Base-by-base conservation (phyloP, 306 rosid species). In the Herpetospermum pedunculosum region DNA sequence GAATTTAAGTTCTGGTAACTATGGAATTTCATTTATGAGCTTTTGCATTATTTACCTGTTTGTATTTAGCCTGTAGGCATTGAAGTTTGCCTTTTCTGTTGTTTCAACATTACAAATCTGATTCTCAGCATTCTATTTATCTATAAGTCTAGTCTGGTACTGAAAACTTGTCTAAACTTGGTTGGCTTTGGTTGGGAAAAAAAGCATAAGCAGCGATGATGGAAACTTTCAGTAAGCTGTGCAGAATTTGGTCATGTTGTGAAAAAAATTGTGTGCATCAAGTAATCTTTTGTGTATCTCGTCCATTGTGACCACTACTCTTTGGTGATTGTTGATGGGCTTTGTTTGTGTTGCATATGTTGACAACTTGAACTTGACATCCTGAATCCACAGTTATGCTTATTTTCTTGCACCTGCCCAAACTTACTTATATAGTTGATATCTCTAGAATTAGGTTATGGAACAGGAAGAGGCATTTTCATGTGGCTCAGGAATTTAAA, bases 1-100 rank as follows among this genome's bases (percentile, higher is more conserved):
- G 97, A 92, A 81, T 92, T 92, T 73, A 92, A 92, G 84, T 92
- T 92, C 85, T 92, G 97, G 97, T 92, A 89, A 86, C 70, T 68
- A 81, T 11, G 55, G 40, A 46, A 40, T 75, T 34, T 62, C 77
- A 75, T 70, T 25, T 28, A 65, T 37, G 49, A 28, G 19, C 16
- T 34, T 8, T 7, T 74, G 19, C 1, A 47, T 62, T n/a, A 11
- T 13, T 62, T 57, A 14, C 28, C 30, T 37, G 35, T 19, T 35
- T 73, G 13, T 15, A 29, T 60, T 38, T 48, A 41, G 37, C 21
- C 23, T n/a, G 16, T 37, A 10, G 63, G 65, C 29, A 46, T 38
- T 21, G 43, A 19, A 48, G 35, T 19, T 46, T 48, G 28, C 37
- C 2, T 71, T 26, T 30, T 15, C 6, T 55, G 68, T 19, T 25